A percentile compares a stretch with the other conserved stretches of the same genome.
Conservation (phyloP, 352 stramenopile species). For the Pseudoperonospora humuli region DNA sequence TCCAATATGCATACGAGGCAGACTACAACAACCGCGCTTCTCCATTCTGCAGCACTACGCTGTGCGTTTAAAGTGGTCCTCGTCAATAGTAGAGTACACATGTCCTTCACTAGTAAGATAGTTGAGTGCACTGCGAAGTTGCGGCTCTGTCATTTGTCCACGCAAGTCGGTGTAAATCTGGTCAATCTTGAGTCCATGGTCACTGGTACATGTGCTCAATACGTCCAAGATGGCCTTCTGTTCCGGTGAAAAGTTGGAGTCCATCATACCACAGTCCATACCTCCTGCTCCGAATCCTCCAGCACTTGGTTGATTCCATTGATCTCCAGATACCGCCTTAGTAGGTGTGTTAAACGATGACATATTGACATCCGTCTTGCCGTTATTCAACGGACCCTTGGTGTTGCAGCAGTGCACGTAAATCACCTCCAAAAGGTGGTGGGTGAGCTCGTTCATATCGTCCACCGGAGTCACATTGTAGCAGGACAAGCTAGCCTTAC, state of each 20-base stretch:
- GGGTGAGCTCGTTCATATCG: constrained; percentile 92
- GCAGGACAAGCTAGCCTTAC: constrained; percentile 80
- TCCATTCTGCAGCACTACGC: constrained; percentile 39
- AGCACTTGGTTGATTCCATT: constrained; percentile 21
- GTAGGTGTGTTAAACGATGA: constrained; percentile 33
- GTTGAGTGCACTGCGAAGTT: constrained; percentile 62
- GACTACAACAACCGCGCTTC: no score
- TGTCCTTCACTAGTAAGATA: constrained; percentile 84
- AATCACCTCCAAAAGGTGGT: constrained; percentile 93
- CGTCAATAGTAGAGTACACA: constrained; percentile 89
- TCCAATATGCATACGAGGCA: no score
- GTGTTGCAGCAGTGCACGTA: constrained; percentile 87
- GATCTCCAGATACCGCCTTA: constrained; percentile 15
- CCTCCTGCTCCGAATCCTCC: constrained; percentile 13
- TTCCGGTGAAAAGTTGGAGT: constrained; percentile 67
- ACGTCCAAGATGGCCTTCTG: constrained; percentile 78
- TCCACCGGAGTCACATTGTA: constrained; percentile 80
- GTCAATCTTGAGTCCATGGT: constrained; percentile 75
- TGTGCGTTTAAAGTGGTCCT: constrained; percentile 87
- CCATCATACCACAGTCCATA: constrained; percentile 64
- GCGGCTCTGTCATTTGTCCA: constrained; percentile 54
- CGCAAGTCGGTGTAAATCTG: constrained; percentile 61
- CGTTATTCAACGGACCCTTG: constrained; percentile 39
- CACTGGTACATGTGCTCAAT: constrained; percentile 55
- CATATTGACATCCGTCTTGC: constrained; percentile 19